Percentiles rank a stretch among this genome's conserved stretches.
These are phyloP conservation scores for Trametes villosa DNA, from an alignment of 768 basidiomycete genomes.

Conservation along the genomic window DNA sequence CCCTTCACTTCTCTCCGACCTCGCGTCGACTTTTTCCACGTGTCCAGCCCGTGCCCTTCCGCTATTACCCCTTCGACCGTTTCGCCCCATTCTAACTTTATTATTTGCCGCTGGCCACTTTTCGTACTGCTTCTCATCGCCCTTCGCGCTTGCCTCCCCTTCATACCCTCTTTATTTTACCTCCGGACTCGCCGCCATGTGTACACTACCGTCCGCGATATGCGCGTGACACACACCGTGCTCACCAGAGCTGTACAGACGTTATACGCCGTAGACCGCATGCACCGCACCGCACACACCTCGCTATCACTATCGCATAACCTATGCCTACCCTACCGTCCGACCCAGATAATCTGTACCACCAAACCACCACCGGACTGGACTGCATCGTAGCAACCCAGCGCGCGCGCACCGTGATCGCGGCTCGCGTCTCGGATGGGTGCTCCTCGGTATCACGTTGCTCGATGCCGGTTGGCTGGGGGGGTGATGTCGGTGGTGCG, in stretches of 20 bases:
- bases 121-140: too few species aligned
- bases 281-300: background rate
- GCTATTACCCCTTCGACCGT: background rate
- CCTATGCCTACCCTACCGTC: background rate
- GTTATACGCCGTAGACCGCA: background rate
- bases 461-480: background rate
- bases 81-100: conserved; percentile 1
- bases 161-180: background rate
- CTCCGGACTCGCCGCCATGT: conserved; percentile 17
- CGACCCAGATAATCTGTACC: background rate
- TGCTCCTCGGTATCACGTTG: background rate
- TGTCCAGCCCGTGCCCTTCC: conserved; percentile 6
- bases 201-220: conserved; percentile 11
- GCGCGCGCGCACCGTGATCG: conserved; percentile 5
- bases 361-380: background rate
- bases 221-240: background rate
- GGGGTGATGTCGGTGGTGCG: background rate
- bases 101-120: conserved; percentile 17
- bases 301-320: background rate
- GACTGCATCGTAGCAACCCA: background rate
- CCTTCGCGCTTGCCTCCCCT: background rate
- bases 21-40: conserved; percentile 1
- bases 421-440: too few species aligned
- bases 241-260: background rate
- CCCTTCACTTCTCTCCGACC: background rate